These are phyloP conservation scores for Leccinum olivaceopallidum DNA, from an alignment of 768 basidiomycete species.

Conservation along the genomic window DNA sequence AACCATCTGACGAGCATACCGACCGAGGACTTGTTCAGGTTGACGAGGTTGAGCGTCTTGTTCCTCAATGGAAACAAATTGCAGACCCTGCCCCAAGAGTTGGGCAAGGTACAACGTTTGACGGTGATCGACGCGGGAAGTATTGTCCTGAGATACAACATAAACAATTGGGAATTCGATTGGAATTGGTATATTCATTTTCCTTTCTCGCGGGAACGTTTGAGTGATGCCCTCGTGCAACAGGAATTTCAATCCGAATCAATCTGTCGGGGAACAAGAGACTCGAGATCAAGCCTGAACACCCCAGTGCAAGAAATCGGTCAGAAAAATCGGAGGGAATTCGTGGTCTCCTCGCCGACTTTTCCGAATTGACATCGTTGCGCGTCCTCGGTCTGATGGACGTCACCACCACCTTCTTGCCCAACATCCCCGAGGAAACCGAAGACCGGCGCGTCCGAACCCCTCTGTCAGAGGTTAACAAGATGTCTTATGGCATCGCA, in stretches of 20 bases:
- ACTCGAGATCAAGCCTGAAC: conserved; percentile 88
- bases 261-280: conserved; percentile 97
- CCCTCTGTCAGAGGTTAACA: conserved; percentile 83
- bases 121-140: conserved; percentile 89
- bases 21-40: conserved; percentile 78
- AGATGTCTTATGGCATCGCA: conserved; percentile 95
- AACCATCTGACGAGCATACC: conserved; percentile 91
- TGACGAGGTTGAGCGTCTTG: conserved; percentile 68
- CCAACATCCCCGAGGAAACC: conserved; percentile 77
- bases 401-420: conserved; percentile 65
- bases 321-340: conserved; percentile 23
- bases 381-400: conserved; percentile 97
- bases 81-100: conserved; percentile 88
- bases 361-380: conserved; percentile 81
- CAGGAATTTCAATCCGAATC: conserved; percentile 95
- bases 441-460: conserved; percentile 92
- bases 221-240: conserved; percentile 2
- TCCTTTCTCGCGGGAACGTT: background rate
- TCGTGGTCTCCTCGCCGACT: conserved; percentile 67
- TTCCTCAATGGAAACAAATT: conserved; percentile 94
- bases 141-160: conserved; percentile 94
- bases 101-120: conserved; percentile 79
- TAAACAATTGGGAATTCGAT: conserved; percentile 98
- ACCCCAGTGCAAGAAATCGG: conserved; percentile 31
- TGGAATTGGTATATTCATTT: conserved; percentile 85